Conservation (phyloP, 805 yeast genomes). For the Metschnikowia koreensis region DNA sequence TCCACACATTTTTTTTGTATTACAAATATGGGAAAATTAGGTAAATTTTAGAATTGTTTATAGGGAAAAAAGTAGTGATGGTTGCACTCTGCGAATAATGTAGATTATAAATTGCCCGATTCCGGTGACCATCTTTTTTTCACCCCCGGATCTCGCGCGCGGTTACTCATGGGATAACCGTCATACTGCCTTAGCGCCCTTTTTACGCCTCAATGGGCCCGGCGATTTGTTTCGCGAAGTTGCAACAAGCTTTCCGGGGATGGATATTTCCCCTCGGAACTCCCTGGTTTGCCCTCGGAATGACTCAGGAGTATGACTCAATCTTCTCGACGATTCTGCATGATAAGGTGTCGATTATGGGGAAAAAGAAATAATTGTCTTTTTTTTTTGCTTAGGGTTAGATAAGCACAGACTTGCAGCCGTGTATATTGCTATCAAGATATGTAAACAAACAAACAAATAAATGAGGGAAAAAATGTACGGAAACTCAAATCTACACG, state of each 20-base stretch:
- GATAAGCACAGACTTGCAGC: background rate
- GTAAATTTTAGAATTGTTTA: no score
- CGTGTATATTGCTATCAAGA: background rate
- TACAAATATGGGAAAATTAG: background rate
- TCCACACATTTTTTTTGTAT: conserved; percentile 77
- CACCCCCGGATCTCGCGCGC: conserved; percentile 14
- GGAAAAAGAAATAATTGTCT: background rate
- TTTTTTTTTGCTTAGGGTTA: background rate
- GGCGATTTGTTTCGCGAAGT: background rate
- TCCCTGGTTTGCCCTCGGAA: conserved; percentile 1
- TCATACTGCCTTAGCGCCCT: background rate
- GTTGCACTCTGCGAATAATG: background rate
- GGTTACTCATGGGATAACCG: background rate
- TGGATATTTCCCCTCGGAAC: background rate
- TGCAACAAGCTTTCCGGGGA: background rate
- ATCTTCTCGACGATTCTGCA: background rate
- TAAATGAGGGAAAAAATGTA: no score
- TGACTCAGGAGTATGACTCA: conserved; percentile 4
- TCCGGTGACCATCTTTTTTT: background rate
- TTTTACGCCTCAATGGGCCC: background rate
- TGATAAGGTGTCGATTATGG: background rate
- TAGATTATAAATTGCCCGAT: background rate
- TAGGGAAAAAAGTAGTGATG: background rate
- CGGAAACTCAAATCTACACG: no score
- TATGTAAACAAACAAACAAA: no score